These are phyloP conservation scores for Solanum chacoense DNA, from an alignment of 305 asterid genomes.

Conservation along the genomic window DNA sequence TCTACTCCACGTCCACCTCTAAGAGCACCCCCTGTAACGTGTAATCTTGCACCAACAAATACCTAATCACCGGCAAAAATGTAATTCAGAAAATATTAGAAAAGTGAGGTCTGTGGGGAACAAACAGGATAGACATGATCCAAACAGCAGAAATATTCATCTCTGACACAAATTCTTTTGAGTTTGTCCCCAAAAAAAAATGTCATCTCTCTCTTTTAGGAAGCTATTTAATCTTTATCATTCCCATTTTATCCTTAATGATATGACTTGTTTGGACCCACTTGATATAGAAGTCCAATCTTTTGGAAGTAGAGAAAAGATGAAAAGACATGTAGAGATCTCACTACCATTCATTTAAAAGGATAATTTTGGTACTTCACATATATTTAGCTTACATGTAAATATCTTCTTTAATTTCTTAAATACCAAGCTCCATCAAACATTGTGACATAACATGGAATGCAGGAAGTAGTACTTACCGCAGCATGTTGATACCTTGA, in stretches of 20 bases:
- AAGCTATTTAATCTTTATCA: neutral
- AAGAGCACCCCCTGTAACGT: conserved; percentile 96
- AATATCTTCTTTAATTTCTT: neutral
- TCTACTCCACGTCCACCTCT: conserved; percentile 98
- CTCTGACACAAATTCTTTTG: neutral
- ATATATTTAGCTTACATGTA: neutral
- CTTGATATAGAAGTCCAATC: neutral
- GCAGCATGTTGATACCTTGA: conserved; percentile 98
- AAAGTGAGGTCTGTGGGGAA: neutral
- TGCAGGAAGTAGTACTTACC: conserved; percentile 37
- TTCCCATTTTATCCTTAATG: neutral
- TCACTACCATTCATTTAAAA: neutral
- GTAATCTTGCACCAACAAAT: conserved; percentile 96
- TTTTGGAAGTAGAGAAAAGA: neutral
- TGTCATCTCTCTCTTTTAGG: neutral
- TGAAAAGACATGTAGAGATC: neutral
- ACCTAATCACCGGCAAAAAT: conserved; percentile 40
- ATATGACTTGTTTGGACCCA: neutral
- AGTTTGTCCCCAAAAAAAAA: neutral
- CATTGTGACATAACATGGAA: neutral
- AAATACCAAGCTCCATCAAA: neutral
- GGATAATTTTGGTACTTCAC: neutral
- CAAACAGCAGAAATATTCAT: neutral
- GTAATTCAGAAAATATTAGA: neutral
- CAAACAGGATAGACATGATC: neutral